Evolutionary conservation across 1,284 basidiomycete species (phyloP), one percentile per base, ranked within the genome.

Genomic region (Entoloma clypeatum): DNA sequence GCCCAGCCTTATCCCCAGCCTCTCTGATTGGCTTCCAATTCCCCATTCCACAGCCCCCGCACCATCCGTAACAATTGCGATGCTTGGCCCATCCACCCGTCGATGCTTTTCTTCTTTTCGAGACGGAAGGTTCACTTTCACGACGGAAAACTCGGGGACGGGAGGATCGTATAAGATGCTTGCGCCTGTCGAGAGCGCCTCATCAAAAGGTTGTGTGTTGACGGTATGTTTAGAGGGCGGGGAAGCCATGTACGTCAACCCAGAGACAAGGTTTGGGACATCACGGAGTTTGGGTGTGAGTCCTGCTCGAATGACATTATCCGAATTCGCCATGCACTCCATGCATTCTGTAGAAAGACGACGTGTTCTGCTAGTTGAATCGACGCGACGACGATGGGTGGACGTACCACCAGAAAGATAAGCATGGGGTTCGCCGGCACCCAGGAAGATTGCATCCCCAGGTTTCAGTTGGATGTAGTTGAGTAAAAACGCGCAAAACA

Each of bases 271-370:
- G 50, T 94, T 97, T 3, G 85, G 80, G 14, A 97, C 83, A 61
- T 99, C 96, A 45, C 95, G 82, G 16, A 90, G 75, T 65, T 99
- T 99, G 8, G 96, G 95, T 0, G 96, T 99, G 29, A 99, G 80
- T 13, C 96, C 96, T 2, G 96, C 96, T 34, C 96, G 88, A 44
- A 99, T 96, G 60, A 99, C 96, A 63, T 99, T 99, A 69, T 99
- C 95, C 1, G 92, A 95, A 41, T 92, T 94, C 18, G 93, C 93
- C 93, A 96, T 97, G 68, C 92, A 94, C 60, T 97, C 93, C 61
- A 96, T 89, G 62, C 94, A 93, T 61, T 97, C 93, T 95, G 58
- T 2, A 18, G 32, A 19, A 23, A 26, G 13, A 26, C 4, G 18
- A 4, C 7, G n/a, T 32, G 17, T 14, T 33, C n/a, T n/a, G 18